Evolutionary conservation across 2,329 filamentous ascomycete genomes (phyloP).

Genomic region (Pestalotiopsis sp.): DNA sequence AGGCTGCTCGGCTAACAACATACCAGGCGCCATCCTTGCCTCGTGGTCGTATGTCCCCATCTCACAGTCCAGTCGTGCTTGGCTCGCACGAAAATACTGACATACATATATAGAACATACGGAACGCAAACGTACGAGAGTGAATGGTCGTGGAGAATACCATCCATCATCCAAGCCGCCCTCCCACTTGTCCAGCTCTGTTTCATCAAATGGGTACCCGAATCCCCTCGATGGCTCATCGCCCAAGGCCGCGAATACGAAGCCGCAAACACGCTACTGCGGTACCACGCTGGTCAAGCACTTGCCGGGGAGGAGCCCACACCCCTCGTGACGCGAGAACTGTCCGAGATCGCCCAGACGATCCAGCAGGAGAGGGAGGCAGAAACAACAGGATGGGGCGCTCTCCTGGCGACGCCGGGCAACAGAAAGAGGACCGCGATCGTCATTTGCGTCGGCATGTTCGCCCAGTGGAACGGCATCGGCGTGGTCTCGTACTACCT

Average conservation of each 20-base stretch:
- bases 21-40: constrained; percentile 30
- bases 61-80: too few relatives aligned
- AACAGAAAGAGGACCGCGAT: constrained; percentile 20
- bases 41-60: constrained; percentile 29
- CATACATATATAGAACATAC: constrained; percentile 23
- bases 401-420: constrained; percentile 17
- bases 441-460: constrained; percentile 23
- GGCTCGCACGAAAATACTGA: too few relatives aligned
- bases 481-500: constrained; percentile 37
- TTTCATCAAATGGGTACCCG: constrained; percentile 25
- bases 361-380: constrained; percentile 40
- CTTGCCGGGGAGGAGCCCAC: constrained; percentile 38
- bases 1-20: background rate
- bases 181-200: constrained; percentile 17
- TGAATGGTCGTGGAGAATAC: constrained; percentile 32
- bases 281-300: constrained; percentile 46
- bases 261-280: constrained; percentile 30
- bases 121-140: constrained; percentile 29
- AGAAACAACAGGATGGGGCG: constrained; percentile 34
- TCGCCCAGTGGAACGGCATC: constrained; percentile 31
- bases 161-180: constrained; percentile 31
- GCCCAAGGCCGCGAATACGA: constrained; percentile 29
- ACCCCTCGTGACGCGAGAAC: constrained; percentile 48
- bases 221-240: constrained; percentile 35
- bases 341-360: constrained; percentile 47